These are phyloP conservation scores for Clavispora asparagi DNA, from an alignment of 805 yeast species.

Conservation along the genomic window DNA sequence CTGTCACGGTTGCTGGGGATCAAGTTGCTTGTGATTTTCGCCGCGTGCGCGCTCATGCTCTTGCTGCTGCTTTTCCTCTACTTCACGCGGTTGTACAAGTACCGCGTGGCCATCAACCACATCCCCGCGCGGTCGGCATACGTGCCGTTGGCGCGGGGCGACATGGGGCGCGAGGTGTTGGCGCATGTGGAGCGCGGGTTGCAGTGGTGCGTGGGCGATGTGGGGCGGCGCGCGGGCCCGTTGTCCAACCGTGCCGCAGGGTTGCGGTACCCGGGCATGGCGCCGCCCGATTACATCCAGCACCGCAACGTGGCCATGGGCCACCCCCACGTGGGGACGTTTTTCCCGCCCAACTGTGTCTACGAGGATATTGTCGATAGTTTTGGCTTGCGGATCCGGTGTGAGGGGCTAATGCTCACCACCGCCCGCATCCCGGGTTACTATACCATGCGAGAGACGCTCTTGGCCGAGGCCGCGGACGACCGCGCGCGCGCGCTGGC, in stretches of 20 bases:
- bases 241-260: constrained; percentile 17
- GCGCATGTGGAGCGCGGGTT: constrained; percentile 22
- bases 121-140: constrained; percentile 64
- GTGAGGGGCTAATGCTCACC: constrained; percentile 38
- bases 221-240: constrained; percentile 33
- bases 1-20: constrained; percentile 56
- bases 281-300: constrained; percentile 39
- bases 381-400: constrained; percentile 53
- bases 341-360: constrained; percentile 24
- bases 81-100: constrained; percentile 53
- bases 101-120: constrained; percentile 57
- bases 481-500: constrained; percentile 1
- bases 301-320: constrained; percentile 19
- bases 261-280: constrained; percentile 35
- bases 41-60: constrained; percentile 60
- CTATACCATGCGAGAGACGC: constrained; percentile 38
- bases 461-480: constrained; percentile 14
- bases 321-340: constrained; percentile 17
- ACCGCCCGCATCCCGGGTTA: constrained; percentile 32
- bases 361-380: constrained; percentile 58
- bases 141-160: constrained; percentile 54
- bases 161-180: constrained; percentile 34
- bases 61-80: constrained; percentile 46
- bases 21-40: constrained; percentile 75
- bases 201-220: constrained; percentile 23